These are phyloP conservation scores for Microsporum ferrugineum DNA, from an alignment of 2,329 filamentous ascomycete genomes.

Conservation along the genomic window DNA sequence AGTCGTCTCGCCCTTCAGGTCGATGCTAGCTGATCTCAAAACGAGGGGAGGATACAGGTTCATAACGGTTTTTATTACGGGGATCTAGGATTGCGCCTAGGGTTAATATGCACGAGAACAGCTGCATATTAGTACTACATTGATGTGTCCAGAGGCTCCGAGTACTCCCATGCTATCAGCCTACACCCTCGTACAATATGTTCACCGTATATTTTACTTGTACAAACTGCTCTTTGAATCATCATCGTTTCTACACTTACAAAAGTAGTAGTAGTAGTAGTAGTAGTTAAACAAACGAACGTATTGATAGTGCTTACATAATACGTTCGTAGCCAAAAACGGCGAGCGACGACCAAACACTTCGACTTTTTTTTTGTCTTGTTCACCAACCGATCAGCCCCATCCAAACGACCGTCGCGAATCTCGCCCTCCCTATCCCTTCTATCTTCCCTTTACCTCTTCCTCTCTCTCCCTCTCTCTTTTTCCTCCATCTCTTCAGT, in stretches of 20 bases:
- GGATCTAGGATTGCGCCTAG: neutral
- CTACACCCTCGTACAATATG: no score
- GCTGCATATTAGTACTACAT: neutral
- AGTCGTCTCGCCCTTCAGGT: neutral
- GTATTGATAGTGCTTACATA: neutral
- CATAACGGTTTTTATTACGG: neutral
- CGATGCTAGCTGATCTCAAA: neutral
- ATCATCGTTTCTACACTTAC: no score
- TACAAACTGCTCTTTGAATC: no score
- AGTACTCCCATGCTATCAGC: no score
- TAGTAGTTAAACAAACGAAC: neutral
- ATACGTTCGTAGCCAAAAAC: neutral
- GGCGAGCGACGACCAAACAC: neutral
- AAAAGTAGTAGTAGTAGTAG: no score
- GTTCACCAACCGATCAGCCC: neutral
- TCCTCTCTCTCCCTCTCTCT: slow-evolving; percentile 16
- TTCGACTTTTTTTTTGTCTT: neutral
- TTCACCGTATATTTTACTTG: no score
- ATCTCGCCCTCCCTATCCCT: slow-evolving; percentile 13
- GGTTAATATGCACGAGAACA: neutral
- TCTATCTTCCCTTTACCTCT: slow-evolving; percentile 14
- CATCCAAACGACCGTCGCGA: slow-evolving; percentile 8
- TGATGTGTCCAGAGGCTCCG: no score
- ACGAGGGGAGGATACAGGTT: neutral
- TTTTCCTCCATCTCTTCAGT: slow-evolving; percentile 17